Percentiles rank a stretch among this genome's conserved stretches.
These are phyloP conservation scores for Trametes maxima DNA, from an alignment of 768 basidiomycete genomes.

Conservation along the genomic window DNA sequence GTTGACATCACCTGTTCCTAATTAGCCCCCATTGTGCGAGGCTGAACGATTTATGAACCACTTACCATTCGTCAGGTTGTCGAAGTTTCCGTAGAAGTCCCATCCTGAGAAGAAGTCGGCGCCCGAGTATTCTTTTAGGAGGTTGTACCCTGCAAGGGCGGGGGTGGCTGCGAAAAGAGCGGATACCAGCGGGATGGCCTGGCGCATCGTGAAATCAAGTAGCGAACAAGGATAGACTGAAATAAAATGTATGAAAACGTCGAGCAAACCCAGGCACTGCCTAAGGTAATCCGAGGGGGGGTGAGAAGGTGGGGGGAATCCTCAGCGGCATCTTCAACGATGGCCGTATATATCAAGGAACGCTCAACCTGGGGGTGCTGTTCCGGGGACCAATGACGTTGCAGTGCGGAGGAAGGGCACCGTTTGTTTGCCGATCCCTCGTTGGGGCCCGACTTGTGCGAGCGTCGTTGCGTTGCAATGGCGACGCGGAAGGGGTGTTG, in stretches of 20 bases:
- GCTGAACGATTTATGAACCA: neutral
- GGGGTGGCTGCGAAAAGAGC: conserved; percentile 16
- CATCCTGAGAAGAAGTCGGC: conserved; percentile 45
- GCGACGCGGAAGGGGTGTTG: conserved; percentile 9
- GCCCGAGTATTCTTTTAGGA: conserved; percentile 44
- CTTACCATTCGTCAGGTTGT: conserved; percentile 39
- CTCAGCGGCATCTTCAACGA: neutral
- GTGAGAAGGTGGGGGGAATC: neutral
- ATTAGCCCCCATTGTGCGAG: neutral
- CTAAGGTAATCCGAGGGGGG: neutral
- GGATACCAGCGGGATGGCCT: conserved; percentile 18
- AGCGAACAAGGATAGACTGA: neutral
- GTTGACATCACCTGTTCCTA: conserved; percentile 57
- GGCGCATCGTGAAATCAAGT: conserved; percentile 7
- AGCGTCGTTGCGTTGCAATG: conserved; percentile 13
- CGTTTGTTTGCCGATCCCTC: conserved; percentile 9
- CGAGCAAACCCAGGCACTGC: neutral
- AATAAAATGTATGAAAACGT: neutral
- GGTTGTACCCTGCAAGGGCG: conserved; percentile 22
- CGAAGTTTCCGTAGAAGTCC: conserved; percentile 43
- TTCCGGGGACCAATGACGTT: neutral
- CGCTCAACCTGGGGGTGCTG: neutral
- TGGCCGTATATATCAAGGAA: too few species aligned
- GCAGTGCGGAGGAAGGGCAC: neutral
- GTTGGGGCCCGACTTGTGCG: neutral